Base-by-base conservation (phyloP, 1,284 basidiomycete species). In the Sporisorium sorghi region DNA sequence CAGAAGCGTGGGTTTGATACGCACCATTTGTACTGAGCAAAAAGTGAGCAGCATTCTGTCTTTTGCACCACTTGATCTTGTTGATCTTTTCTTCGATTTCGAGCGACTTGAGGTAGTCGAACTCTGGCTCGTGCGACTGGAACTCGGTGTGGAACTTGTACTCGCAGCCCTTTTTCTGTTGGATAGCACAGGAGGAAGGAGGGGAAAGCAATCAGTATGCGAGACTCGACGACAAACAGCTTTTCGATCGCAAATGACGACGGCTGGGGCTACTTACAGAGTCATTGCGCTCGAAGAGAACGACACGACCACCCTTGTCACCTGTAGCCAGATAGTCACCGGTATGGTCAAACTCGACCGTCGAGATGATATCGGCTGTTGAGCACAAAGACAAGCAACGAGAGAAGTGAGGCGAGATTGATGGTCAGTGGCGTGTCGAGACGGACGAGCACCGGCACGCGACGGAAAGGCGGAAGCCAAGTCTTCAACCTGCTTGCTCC, bases 71-170 rank as follows among this genome's bases (percentile, higher is more conserved):
- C 86, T 95, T 93, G 89, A 99, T 99, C 89, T 97, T 93, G 88
- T 99, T 99, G 89, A 99, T 99, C 91, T 99, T 99, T 88, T 99
- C 97, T 87, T 99, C 97, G 85, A 99, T 99, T 88, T 99, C 97
- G 78, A 99, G 88, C 32, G 94, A 97, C 88, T 99, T 99, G 85
- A 99, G 91, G 86, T 99, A 99, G 88, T 99, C 97, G 86, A 99
- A 99, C 86, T 99, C 97, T 64, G 97, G 97, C 86, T 99, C 97
- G 86, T 99, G 97, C 46, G 94, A 97, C 88, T 99, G 97, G 85
- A 99, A 97, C 86, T 99, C 97, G 68, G 97, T 99, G 86, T 99
- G 98, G 86, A 99, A 99, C 87, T 98, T 98, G 90, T 99, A 99
- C 87, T 99, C 97, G 88, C 97, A 99, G 69, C 94, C 94, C 86